A percentile compares a stretch with the other conserved stretches of the same genome.
These are phyloP conservation scores for Fusarium nelsonii DNA, from an alignment of 2,329 filamentous ascomycete species.

Conservation along the genomic window DNA sequence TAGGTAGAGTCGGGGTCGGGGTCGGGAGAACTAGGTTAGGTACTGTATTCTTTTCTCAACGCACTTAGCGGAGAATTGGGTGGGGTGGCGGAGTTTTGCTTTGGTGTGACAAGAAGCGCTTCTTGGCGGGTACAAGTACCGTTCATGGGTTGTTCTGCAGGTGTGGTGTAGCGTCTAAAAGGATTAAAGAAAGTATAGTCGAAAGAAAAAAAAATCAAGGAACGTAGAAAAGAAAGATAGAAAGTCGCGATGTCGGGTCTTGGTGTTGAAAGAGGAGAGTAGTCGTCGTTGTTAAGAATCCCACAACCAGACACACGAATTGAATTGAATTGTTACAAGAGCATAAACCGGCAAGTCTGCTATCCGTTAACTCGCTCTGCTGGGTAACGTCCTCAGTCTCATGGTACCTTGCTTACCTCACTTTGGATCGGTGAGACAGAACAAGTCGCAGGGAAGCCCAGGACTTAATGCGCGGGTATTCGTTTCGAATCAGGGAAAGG, in stretches of 20 bases:
- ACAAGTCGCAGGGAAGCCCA: conserved; percentile 34
- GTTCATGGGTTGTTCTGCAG: conserved; percentile 4
- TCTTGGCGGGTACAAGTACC: conserved; percentile 26
- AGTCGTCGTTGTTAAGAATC: conserved; percentile 7
- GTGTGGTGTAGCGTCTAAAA: conserved; percentile 2
- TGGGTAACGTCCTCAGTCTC: conserved; percentile 8
- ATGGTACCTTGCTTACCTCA: conserved; percentile 23
- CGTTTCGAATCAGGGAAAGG: conserved; percentile 38
- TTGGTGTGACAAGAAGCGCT: conserved; percentile 34
- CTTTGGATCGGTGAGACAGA: conserved; percentile 33
- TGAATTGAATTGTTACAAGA: conserved; percentile 1
- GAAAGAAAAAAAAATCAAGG: neutral
- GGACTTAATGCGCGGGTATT: conserved; percentile 31
- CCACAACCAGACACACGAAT: conserved; percentile 2
- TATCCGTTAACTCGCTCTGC: conserved; percentile 26
- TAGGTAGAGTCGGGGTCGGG: neutral
- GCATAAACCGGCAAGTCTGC: conserved; percentile 26
- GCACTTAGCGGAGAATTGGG: conserved; percentile 30
- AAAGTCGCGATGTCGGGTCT: conserved; percentile 2
- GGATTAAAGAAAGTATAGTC: neutral
- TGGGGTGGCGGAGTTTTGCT: conserved; percentile 42
- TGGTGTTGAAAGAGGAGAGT: conserved; percentile 7
- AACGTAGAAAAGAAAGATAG: conserved; percentile 1
- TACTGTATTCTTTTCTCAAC: conserved; percentile 1
- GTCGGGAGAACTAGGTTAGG: neutral